These are phyloP conservation scores for Zygnema circumcarinatum DNA, from an alignment of 139 green algal genomes.

Conservation along the genomic window DNA sequence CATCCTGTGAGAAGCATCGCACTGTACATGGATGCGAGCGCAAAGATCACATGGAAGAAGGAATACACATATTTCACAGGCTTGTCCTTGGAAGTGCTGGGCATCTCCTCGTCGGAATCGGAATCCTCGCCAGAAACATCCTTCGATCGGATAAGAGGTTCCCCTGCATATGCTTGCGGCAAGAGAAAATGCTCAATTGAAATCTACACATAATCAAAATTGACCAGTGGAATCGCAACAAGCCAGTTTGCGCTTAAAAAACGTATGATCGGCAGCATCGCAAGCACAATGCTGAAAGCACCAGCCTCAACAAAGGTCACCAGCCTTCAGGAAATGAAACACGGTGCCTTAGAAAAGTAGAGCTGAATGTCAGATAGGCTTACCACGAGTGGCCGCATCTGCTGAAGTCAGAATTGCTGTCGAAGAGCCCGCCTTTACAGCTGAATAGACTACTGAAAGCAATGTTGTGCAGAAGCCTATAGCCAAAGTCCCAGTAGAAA, in stretches of 20 bases:
- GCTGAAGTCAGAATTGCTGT: slow-evolving; percentile 58
- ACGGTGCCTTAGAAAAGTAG: no score
- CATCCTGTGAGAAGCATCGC: slow-evolving; percentile 98
- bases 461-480: slow-evolving; percentile 86
- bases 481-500: slow-evolving; percentile 78
- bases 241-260: no score
- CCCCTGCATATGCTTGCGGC: not conserved
- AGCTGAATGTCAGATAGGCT: not conserved
- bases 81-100: not conserved
- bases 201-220: no score
- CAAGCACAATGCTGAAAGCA: no score
- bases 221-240: no score
- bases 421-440: slow-evolving; percentile 89
- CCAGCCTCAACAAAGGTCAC: no score
- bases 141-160: not conserved
- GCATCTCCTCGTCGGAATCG: slow-evolving; percentile 28
- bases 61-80: slow-evolving; percentile 57
- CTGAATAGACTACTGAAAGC: slow-evolving; percentile 89
- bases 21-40: slow-evolving; percentile 89
- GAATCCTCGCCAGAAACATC: no score
- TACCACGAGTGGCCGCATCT: not conserved
- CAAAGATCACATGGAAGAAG: slow-evolving; percentile 98
- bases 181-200: not conserved
- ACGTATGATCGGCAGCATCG: no score
- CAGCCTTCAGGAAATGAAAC: no score